These are phyloP conservation scores for Singerocomus inundabilis DNA, from an alignment of 1,284 basidiomycete species.

Conservation along the genomic window DNA sequence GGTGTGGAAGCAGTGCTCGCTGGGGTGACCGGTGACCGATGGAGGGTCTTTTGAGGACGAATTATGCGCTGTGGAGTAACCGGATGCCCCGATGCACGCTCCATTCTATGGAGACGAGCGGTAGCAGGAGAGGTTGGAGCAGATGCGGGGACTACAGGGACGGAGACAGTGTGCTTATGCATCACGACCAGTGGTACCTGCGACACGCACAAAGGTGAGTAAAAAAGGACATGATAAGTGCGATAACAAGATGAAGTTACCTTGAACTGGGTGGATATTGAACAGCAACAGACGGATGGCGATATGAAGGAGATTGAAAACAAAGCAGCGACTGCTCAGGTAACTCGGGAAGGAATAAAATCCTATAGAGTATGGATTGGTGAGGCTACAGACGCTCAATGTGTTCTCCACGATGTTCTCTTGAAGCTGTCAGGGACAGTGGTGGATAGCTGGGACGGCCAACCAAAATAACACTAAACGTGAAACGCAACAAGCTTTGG, in stretches of 20 bases:
- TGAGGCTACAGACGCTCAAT: slow-evolving; percentile 2
- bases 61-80: slow-evolving; percentile 47
- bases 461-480: slow-evolving; percentile 27
- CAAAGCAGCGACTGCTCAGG: slow-evolving; percentile 15
- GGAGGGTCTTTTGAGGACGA: slow-evolving; percentile 37
- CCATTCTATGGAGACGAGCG: slow-evolving; percentile 37
- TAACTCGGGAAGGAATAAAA: slow-evolving; percentile 21
- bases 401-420: slow-evolving; percentile 7
- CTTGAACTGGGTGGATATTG: slow-evolving; percentile 18
- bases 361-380: slow-evolving; percentile 17
- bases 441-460: slow-evolving; percentile 13
- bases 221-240: slow-evolving; percentile 2
- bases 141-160: slow-evolving; percentile 40
- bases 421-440: slow-evolving; percentile 10
- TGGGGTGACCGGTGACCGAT: slow-evolving; percentile 45
- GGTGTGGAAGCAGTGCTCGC: slow-evolving; percentile 48
- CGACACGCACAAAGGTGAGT: slow-evolving; percentile 8
- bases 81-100: slow-evolving; percentile 36
- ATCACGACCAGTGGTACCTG: slow-evolving; percentile 23
- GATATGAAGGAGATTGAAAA: slow-evolving; percentile 30
- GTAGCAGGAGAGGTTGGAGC: slow-evolving; percentile 46
- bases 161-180: slow-evolving; percentile 33
- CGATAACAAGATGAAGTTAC: slow-evolving; percentile 9
- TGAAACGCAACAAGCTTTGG: slow-evolving; percentile 28
- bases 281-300: slow-evolving; percentile 17